phyloP scores from a whole-genome alignment of 2,329 filamentous ascomycete species.

The Tolypocladium amazonense region DNA sequence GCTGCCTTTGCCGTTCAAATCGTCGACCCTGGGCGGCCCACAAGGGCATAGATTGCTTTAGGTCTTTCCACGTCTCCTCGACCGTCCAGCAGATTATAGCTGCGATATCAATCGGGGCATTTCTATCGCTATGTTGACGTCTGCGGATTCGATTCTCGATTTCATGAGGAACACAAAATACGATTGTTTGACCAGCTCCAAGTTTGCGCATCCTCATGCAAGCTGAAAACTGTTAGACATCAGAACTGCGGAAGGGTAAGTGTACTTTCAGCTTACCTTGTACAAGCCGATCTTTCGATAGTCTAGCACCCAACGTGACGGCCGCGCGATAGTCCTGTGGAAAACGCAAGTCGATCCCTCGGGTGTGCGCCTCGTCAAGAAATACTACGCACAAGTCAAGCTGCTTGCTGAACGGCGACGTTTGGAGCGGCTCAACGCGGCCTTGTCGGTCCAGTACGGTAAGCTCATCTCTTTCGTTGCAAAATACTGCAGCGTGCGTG shows the following conservation, averaged over 20 bases:
- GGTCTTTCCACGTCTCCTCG: slow-evolving; percentile 41
- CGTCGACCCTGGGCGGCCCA: slow-evolving; percentile 52
- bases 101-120: slow-evolving; percentile 26
- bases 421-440: slow-evolving; percentile 34
- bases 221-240: slow-evolving; percentile 25
- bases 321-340: slow-evolving; percentile 48
- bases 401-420: slow-evolving; percentile 46
- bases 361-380: slow-evolving; percentile 58
- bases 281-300: slow-evolving; percentile 58
- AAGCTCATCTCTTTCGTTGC: slow-evolving; percentile 42
- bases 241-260: background rate
- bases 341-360: slow-evolving; percentile 56
- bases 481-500: slow-evolving; percentile 36
- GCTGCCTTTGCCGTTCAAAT: slow-evolving; percentile 28
- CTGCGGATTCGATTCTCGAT: slow-evolving; percentile 40
- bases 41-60: slow-evolving; percentile 38
- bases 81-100: slow-evolving; percentile 53
- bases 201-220: slow-evolving; percentile 60
- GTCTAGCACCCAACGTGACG: slow-evolving; percentile 51
- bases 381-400: slow-evolving; percentile 52
- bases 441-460: slow-evolving; percentile 39
- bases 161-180: slow-evolving; percentile 48
- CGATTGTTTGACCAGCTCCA: slow-evolving; percentile 51
- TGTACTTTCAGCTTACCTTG: slow-evolving; percentile 49
- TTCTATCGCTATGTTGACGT: background rate